Conservation (phyloP, 768 basidiomycete species). For the Naganishia onofrii region DNA sequence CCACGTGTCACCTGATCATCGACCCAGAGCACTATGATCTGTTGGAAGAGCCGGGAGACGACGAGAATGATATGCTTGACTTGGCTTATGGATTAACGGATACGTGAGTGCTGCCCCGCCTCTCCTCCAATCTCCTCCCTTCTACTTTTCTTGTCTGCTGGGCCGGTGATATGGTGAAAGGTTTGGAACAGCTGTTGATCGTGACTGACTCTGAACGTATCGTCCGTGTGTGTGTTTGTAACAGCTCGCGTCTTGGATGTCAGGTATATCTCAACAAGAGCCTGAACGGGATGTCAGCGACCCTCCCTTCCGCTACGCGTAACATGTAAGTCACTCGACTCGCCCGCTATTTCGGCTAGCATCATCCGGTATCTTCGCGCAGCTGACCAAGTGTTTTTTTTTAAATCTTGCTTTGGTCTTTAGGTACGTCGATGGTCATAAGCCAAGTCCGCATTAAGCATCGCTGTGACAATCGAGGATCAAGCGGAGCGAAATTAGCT, state of each 20-base stretch:
- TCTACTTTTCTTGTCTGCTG: no score
- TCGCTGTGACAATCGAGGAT: no score
- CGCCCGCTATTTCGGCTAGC: no score
- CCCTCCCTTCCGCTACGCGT: slow-evolving; percentile 81
- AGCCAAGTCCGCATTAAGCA: slow-evolving; percentile 31
- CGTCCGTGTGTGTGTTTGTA: neutral
- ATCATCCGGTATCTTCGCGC: neutral
- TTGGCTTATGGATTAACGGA: slow-evolving; percentile 96
- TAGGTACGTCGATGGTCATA: slow-evolving; percentile 35
- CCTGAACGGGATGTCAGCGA: slow-evolving; percentile 80
- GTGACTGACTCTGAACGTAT: no score
- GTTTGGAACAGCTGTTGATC: no score
- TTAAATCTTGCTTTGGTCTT: no score
- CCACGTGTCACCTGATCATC: slow-evolving; percentile 93
- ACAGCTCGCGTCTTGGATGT: slow-evolving; percentile 58
- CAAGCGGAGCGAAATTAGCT: neutral
- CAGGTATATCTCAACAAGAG: slow-evolving; percentile 69
- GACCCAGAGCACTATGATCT: slow-evolving; percentile 75
- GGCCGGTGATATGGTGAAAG: no score
- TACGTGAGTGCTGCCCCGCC: slow-evolving; percentile 60
- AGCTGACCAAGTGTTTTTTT: no score
- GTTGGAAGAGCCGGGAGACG: slow-evolving; percentile 89
- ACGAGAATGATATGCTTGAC: slow-evolving; percentile 87
- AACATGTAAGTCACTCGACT: slow-evolving; percentile 99
- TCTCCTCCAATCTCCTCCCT: no score